Base-by-base conservation (phyloP, 1,139 yeast species). In the Ogataea hybrid region DNA sequence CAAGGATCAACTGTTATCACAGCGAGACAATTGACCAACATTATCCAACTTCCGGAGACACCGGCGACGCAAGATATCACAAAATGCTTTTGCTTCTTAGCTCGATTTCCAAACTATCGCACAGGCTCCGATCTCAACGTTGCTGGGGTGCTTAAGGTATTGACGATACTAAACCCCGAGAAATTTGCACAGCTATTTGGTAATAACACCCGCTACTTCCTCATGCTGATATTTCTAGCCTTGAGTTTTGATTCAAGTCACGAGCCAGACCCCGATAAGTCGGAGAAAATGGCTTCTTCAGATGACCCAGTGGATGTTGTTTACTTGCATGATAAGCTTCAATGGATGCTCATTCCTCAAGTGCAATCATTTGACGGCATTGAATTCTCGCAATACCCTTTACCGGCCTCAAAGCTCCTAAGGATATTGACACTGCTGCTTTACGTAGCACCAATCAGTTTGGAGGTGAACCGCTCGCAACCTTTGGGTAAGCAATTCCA, bases 401-500 rank as follows among this genome's bases (percentile, higher is more conserved):
- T 80, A 2, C 54, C 66, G 1, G 73, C 72, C 0, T 42, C 52
- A 0, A 65, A 62, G 5, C 46, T 79, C 30, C 59, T 63, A 8
- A 63, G 61, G 6, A 37, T 79, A 1, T 32, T 79, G 5, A 66
- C 81, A 0, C 68, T 79, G 46, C 49, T 73, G 16, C 59, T 79
- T 23, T 48, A 68, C 2, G 47, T 73, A 2, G 50, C 73, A 41
- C 55, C 65, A 43, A 41, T 56, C 3, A 54, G 64, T 14, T 58
- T 48, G 27, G 54, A 38, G 3, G 8, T 25, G 7, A 51, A 47
- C 28, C 18, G 28, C 2, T 21, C 44, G 8, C 25, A 46, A 4
- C 47, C 48, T 2, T 31, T 52, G 4, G 22, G 41, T 6, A 32
- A 40, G 12, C 51, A 47, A 15, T 41, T 44, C 28, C 41, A 48